A percentile compares a stretch with the other conserved stretches of the same genome.
These are phyloP conservation scores for Neurospora sp. DNA, from an alignment of 495 filamentous ascomycete species.

Conservation along the genomic window DNA sequence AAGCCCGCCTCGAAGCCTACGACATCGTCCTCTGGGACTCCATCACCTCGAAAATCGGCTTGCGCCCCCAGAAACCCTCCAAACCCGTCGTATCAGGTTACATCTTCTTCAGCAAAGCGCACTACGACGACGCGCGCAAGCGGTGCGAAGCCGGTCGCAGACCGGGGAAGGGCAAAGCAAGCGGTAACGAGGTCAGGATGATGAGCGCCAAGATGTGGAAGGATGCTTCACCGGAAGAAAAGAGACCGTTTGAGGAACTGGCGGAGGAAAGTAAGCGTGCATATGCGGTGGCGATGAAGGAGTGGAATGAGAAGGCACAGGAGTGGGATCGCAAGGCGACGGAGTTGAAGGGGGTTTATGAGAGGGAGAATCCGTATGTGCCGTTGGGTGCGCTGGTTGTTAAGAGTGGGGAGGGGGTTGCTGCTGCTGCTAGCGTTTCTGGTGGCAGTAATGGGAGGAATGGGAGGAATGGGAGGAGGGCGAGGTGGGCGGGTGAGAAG, in stretches of 20 bases:
- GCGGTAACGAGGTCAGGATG: constrained; percentile 71
- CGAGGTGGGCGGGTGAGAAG: constrained; percentile 16
- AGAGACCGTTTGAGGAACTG: constrained; percentile 64
- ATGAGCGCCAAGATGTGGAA: constrained; percentile 86
- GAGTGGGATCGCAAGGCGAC: constrained; percentile 62
- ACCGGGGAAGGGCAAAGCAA: constrained; percentile 52
- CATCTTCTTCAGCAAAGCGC: constrained; percentile 68
- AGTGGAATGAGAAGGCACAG: constrained; percentile 46
- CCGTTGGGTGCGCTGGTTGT: constrained; percentile 10
- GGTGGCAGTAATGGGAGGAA: background rate
- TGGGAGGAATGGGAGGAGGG: constrained; percentile 3
- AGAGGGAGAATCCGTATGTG: constrained; percentile 42
- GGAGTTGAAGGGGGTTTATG: constrained; percentile 53
- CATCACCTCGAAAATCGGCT: constrained; percentile 60
- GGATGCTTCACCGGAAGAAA: constrained; percentile 54
- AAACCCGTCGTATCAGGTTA: constrained; percentile 65
- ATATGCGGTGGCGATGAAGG: constrained; percentile 46
- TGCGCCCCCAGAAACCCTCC: constrained; percentile 58
- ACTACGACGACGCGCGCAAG: constrained; percentile 64
- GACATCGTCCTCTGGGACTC: constrained; percentile 63
- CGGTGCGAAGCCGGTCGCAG: constrained; percentile 60
- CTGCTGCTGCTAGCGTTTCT: background rate
- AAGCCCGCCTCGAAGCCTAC: constrained; percentile 53
- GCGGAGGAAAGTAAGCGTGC: constrained; percentile 55
- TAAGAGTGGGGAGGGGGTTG: background rate